Base-by-base conservation (phyloP, 1,284 basidiomycete genomes). In the Cutaneotrichosporon dermatis region DNA sequence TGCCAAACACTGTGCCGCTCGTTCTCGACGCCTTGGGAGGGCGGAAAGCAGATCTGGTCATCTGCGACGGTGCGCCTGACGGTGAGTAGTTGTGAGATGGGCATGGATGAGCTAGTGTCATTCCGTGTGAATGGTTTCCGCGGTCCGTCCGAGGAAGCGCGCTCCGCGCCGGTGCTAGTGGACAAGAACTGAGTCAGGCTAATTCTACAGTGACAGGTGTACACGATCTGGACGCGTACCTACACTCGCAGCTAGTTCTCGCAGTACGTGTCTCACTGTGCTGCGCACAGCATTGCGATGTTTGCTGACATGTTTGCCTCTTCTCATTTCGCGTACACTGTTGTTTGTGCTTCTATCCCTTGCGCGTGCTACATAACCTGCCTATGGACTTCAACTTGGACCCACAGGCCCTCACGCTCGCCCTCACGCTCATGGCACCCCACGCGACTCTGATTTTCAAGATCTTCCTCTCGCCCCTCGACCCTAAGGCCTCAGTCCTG, bases 11-110 rank as follows among this genome's bases (percentile, higher is more conserved):
- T 0, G 80, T 81, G 3, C 73, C 79, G 2, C 75, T 78, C 6
- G 82, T 83, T 46, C 76, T 82, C 13, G 67, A 73, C 15, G 80
- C 82, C 13, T 79, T 84, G 54, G 74, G 74, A 13, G 81, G 80
- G 4, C 69, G 78, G 6, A 76, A 79, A 54, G 82, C 82, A 0
- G 80, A 84, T 58, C 71, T 84, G 41, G 81, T 84, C 35, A 80
- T 84, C 2, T 84, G 83, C 63, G 83, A 84, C 62, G 83, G 83
- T 8, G 83, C 83, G 13, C 83, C 83, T 3, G 83, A 84, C 67
- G 80, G 80, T 79, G 16, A 58, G 75, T 69, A 15, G 8, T 25
- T 15, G 39, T 34, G 11, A 40, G 12, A 8, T 9, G 9, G n/a
- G 37, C 1, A 25, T 25, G 25, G 25, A 25, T 25, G 25, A 25